Evolutionary conservation across 2,329 filamentous ascomycete genomes (phyloP).

Genomic region (Phaeosphaeriaceae sp.): DNA sequence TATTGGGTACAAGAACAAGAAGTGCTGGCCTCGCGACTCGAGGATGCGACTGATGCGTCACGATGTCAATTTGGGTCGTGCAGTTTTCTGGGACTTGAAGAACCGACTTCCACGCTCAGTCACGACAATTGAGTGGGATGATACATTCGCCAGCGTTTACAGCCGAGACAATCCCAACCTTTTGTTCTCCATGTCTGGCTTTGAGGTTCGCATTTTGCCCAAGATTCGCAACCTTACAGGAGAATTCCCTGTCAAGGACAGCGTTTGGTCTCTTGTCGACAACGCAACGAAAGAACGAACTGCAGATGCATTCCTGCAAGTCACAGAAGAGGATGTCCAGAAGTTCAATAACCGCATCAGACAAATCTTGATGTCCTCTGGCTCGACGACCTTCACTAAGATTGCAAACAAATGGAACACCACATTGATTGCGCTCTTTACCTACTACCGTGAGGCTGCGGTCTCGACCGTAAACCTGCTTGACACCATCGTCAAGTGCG

Average conservation of each 20-base stretch:
- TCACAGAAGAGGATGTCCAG: conserved; percentile 95
- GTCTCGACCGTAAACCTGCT: conserved; percentile 93
- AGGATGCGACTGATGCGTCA: conserved; percentile 98
- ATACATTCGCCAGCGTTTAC: conserved; percentile 97
- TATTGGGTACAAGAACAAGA: conserved; percentile 98
- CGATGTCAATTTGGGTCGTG: conserved; percentile 95
- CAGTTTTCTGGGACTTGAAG: conserved; percentile 99
- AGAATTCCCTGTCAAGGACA: conserved; percentile 96
- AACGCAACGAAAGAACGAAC: conserved; percentile 97
- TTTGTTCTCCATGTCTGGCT: conserved; percentile 96
- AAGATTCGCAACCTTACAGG: conserved; percentile 96
- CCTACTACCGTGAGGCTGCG: conserved; percentile 96
- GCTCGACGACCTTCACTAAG: conserved; percentile 99
- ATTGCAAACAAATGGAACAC: conserved; percentile 99
- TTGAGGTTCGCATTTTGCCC: conserved; percentile 93
- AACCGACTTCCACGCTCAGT: conserved; percentile 93
- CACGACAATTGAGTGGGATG: conserved; percentile 98
- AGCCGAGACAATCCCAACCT: conserved; percentile 97
- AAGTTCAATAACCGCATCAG: conserved; percentile 99
- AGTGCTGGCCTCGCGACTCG: conserved; percentile 97
- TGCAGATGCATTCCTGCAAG: conserved; percentile 95
- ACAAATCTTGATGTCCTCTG: conserved; percentile 98
- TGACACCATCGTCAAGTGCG: conserved; percentile 98
- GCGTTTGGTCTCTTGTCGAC: conserved; percentile 96
- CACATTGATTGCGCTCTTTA: conserved; percentile 93